Evolutionary conservation across 768 basidiomycete species (phyloP).

Genomic region (Boletus sensibilis): DNA sequence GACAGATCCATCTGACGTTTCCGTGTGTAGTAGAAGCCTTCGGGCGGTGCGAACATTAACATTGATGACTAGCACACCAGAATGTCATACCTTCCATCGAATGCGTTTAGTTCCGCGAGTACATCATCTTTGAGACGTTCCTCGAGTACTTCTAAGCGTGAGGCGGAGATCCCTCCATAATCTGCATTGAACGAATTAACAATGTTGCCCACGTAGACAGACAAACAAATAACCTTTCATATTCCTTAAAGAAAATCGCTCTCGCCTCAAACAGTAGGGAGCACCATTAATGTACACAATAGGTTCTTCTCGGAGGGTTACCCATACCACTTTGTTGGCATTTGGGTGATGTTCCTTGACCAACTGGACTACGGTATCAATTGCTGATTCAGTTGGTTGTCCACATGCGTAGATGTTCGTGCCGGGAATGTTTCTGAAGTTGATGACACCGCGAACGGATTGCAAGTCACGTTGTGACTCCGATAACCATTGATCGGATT

Average conservation of each 20-base stretch:
- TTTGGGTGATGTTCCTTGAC: constrained; percentile 61
- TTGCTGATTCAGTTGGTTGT: constrained; percentile 85
- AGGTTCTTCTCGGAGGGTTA: constrained; percentile 91
- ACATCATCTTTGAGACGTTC: constrained; percentile 89
- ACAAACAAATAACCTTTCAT: constrained; percentile 68
- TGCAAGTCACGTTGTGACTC: constrained; percentile 65
- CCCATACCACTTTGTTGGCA: constrained; percentile 75
- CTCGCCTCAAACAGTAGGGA: constrained; percentile 86
- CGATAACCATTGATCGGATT: constrained; percentile 89
- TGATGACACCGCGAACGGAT: constrained; percentile 88
- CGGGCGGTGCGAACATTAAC: neutral
- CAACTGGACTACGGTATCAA: constrained; percentile 70
- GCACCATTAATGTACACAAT: constrained; percentile 90
- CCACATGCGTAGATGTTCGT: constrained; percentile 89
- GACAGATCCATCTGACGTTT: constrained; percentile 82
- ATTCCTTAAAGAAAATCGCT: constrained; percentile 84
- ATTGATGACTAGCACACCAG: neutral
- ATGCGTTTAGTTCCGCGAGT: constrained; percentile 72
- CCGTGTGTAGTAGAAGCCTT: constrained; percentile 86
- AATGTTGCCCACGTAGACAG: neutral
- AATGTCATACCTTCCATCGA: constrained; percentile 71
- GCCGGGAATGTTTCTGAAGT: constrained; percentile 82
- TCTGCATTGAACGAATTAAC: constrained; percentile 44
- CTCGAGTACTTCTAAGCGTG: constrained; percentile 86
- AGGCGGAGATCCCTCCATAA: constrained; percentile 92